A percentile compares a stretch with the other conserved stretches of the same genome.
Evolutionary conservation across 495 filamentous ascomycete species (phyloP).

Genomic region (Penicillium riverlandense): DNA sequence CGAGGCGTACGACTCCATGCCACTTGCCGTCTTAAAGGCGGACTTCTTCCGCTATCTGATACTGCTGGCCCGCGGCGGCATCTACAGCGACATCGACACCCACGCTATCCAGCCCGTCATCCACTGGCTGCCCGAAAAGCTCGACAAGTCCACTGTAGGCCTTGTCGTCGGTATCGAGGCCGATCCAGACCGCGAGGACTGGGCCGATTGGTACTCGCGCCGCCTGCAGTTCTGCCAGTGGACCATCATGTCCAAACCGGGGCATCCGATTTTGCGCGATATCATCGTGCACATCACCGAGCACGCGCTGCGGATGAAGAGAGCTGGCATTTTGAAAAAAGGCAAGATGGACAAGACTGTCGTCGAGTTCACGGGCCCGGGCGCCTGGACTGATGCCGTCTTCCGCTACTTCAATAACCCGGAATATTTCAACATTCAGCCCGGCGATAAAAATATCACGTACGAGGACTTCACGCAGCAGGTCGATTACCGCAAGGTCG

Average conservation of each 20-base stretch:
- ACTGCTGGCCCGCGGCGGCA: slow-evolving; percentile 84
- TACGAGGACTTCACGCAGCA: slow-evolving; percentile 89
- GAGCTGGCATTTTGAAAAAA: slow-evolving; percentile 54
- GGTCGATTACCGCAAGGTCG: slow-evolving; percentile 72
- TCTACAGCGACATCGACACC: slow-evolving; percentile 97
- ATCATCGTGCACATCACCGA: slow-evolving; percentile 81
- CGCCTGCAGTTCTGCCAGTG: slow-evolving; percentile 98
- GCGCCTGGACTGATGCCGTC: slow-evolving; percentile 87
- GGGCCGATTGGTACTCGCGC: slow-evolving; percentile 92
- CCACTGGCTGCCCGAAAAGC: slow-evolving; percentile 77
- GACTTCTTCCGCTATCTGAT: slow-evolving; percentile 98
- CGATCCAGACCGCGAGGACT: slow-evolving; percentile 87
- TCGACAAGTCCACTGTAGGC: slow-evolving; percentile 71
- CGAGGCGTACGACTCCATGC: slow-evolving; percentile 84
- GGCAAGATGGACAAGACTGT: slow-evolving; percentile 67
- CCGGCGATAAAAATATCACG: slow-evolving; percentile 61
- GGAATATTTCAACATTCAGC: slow-evolving; percentile 78
- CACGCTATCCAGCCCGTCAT: slow-evolving; percentile 70
- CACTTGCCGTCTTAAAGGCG: slow-evolving; percentile 84
- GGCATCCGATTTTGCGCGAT: slow-evolving; percentile 85
- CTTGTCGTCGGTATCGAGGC: slow-evolving; percentile 93
- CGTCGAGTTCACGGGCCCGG: slow-evolving; percentile 95
- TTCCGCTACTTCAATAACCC: slow-evolving; percentile 92
- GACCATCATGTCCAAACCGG: slow-evolving; percentile 95
- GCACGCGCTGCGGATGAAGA: slow-evolving; percentile 70